Conservation (phyloP, 495 filamentous ascomycete genomes). For the Podospora pseudoanserina region DNA sequence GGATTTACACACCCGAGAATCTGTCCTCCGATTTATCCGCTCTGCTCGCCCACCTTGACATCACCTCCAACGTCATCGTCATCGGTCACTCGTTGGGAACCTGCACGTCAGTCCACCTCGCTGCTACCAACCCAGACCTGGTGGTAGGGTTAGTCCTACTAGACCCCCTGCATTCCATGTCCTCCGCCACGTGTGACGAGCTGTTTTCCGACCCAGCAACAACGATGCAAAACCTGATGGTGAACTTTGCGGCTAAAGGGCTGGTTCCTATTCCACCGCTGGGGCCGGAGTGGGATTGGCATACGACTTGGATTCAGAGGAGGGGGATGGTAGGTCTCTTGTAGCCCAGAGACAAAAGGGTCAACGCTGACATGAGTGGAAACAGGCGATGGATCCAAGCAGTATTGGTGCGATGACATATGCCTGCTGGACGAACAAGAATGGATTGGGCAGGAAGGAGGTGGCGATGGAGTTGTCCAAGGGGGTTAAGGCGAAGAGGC, state of each 20-base stretch:
- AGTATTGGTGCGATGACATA: background rate
- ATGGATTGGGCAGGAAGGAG: background rate
- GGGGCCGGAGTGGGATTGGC: background rate
- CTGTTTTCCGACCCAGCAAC: background rate
- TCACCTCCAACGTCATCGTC: background rate
- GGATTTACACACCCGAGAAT: background rate
- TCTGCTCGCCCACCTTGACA: background rate
- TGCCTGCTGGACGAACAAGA: background rate
- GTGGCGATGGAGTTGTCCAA: background rate
- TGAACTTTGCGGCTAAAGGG: background rate
- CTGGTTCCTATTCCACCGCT: background rate
- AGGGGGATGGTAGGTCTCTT: background rate
- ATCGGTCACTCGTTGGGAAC: constrained; percentile 2
- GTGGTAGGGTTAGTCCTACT: background rate
- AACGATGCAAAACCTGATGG: background rate
- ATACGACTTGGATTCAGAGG: background rate
- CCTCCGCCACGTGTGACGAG: background rate
- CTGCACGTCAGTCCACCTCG: background rate
- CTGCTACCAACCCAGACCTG: background rate
- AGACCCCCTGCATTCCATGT: background rate
- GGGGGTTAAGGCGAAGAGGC: background rate
- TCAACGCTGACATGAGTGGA: background rate
- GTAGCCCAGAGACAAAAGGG: background rate
- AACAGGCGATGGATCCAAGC: background rate
- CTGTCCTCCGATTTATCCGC: background rate